Conservation (phyloP, 2,329 filamentous ascomycete species). For the Colletotrichum lentis region DNA sequence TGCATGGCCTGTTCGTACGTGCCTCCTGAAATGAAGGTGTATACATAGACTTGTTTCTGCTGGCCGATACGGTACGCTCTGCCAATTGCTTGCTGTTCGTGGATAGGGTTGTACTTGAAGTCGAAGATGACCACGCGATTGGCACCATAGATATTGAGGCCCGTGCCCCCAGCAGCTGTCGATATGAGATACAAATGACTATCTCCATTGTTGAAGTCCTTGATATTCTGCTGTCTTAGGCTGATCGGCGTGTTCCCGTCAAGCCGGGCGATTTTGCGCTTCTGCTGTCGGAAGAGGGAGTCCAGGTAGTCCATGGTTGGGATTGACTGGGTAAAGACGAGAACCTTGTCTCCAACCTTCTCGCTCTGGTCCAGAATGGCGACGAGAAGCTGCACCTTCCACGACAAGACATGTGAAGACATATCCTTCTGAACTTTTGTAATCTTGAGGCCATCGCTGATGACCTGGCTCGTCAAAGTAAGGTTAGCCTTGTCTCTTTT, state of each 20-base stretch:
- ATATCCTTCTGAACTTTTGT: conserved; percentile 51
- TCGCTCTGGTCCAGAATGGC: conserved; percentile 74
- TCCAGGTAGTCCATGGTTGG: conserved; percentile 75
- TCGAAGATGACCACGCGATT: conserved; percentile 90
- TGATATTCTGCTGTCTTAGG: conserved; percentile 69
- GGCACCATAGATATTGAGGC: conserved; percentile 83
- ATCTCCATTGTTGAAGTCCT: conserved; percentile 70
- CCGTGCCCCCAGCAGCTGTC: conserved; percentile 81
- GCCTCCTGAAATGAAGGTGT: conserved; percentile 79
- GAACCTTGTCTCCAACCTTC: conserved; percentile 71
- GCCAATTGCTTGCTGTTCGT: conserved; percentile 87
- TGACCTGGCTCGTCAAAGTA: conserved; percentile 17
- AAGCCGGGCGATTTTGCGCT: conserved; percentile 64
- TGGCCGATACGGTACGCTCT: conserved; percentile 88
- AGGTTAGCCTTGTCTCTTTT: conserved; percentile 26
- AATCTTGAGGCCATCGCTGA: conserved; percentile 45
- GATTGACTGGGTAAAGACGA: conserved; percentile 82
- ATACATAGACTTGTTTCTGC: conserved; percentile 81
- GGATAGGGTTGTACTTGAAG: conserved; percentile 79
- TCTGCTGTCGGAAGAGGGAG: conserved; percentile 58
- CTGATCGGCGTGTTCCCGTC: conserved; percentile 70
- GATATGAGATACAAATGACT: conserved; percentile 79
- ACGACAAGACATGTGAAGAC: conserved; percentile 63
- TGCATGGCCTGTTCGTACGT: conserved; percentile 81
- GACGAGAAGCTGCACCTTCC: conserved; percentile 73